Evolutionary conservation across 2,329 filamentous ascomycete species (phyloP).

Genomic region (Aspergillus sp.): DNA sequence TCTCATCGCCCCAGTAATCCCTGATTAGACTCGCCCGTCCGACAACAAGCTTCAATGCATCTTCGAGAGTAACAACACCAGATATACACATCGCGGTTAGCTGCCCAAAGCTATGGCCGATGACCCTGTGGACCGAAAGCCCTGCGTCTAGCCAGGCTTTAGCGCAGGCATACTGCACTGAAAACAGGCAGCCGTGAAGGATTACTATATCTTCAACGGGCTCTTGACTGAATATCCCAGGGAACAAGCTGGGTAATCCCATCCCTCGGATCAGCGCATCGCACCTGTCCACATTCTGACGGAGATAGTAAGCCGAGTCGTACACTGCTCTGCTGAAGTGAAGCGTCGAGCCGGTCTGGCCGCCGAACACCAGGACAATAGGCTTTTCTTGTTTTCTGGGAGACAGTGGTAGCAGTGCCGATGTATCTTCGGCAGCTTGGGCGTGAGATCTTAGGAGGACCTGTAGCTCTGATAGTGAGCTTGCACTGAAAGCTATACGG

Average conservation of each 20-base stretch:
- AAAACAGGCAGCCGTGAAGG: constrained; percentile 39
- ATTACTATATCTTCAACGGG: constrained; percentile 19
- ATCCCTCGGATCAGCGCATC: constrained; percentile 7
- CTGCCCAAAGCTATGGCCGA: constrained; percentile 44
- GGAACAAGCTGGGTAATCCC: constrained; percentile 35
- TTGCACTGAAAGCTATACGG: no score
- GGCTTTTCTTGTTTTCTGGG: no score
- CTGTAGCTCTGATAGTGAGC: background rate
- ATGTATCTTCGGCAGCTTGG: no score
- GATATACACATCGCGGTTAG: constrained; percentile 38
- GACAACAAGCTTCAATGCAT: constrained; percentile 29
- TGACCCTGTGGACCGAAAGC: constrained; percentile 28
- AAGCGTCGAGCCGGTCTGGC: background rate
- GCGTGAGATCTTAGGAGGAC: background rate
- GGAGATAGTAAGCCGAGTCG: no score
- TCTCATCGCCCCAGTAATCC: constrained; percentile 33
- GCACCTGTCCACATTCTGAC: no score
- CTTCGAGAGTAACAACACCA: constrained; percentile 28
- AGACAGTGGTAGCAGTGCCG: no score
- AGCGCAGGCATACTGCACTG: constrained; percentile 40
- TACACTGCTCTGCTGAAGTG: no score
- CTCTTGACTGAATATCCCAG: constrained; percentile 26
- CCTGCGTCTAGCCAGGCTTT: constrained; percentile 41
- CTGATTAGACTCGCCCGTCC: constrained; percentile 32
- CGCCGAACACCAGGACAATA: background rate